Conservation (phyloP, 331 rosid species). For the Erythrophleum ivorense region DNA sequence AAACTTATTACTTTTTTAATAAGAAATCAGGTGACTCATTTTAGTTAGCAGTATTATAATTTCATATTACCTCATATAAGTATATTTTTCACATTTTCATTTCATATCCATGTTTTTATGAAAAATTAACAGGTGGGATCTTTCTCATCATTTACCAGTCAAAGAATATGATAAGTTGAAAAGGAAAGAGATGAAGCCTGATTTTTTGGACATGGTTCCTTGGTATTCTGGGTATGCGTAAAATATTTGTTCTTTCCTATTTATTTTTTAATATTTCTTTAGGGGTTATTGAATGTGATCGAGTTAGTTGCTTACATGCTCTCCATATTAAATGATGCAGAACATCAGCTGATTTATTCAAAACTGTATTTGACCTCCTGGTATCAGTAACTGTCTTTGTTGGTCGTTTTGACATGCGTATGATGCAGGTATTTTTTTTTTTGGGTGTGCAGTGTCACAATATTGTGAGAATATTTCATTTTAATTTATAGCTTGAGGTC, state of each 20-base stretch:
- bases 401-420: conserved; percentile 99
- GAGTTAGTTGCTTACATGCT: conserved; percentile 39
- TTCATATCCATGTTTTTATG: conserved; percentile 21
- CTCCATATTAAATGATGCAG: conserved; percentile 58
- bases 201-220: conserved; percentile 97
- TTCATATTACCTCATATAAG: conserved; percentile 1
- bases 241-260: conserved; percentile 15
- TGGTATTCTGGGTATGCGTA: conserved; percentile 93
- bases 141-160: conserved; percentile 83
- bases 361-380: conserved; percentile 95
- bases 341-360: conserved; percentile 98
- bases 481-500: conserved; percentile 29
- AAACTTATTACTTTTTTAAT: not conserved
- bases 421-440: conserved; percentile 85
- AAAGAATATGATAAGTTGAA: conserved; percentile 80
- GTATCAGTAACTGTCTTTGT: conserved; percentile 98
- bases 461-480: conserved; percentile 19
- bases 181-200: conserved; percentile 94
- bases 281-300: conserved; percentile 29
- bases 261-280: conserved; percentile 17
- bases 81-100: conserved; percentile 21
- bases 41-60: not conserved
- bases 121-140: conserved; percentile 88
- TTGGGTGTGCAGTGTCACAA: not conserved
- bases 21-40: not conserved